These are phyloP conservation scores for Wallemia mellicola DNA, from an alignment of 1,284 basidiomycete species.

Conservation along the genomic window DNA sequence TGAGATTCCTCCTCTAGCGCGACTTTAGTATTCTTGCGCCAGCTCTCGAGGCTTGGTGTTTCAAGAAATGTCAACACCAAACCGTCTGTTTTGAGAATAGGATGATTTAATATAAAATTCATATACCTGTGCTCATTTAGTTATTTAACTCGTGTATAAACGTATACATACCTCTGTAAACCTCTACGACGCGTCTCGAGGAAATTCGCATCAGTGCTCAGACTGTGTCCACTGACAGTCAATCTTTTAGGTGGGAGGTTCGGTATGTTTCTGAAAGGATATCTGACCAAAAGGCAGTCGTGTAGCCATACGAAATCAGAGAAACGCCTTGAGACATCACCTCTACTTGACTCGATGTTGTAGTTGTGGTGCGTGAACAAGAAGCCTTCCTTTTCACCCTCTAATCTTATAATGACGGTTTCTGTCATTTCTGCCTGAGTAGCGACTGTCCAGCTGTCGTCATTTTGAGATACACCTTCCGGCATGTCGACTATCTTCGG, in stretches of 20 bases:
- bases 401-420: not conserved
- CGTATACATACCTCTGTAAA: too few species aligned
- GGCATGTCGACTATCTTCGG: not conserved
- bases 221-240: constrained; percentile 16
- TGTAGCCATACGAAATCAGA: not conserved
- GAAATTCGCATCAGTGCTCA: constrained; percentile 48
- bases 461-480: not conserved
- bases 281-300: constrained; percentile 20
- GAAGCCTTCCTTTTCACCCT: not conserved
- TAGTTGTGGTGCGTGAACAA: not conserved
- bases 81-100: constrained; percentile 56
- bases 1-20: constrained; percentile 59
- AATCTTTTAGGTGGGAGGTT: constrained; percentile 64
- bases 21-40: constrained; percentile 31
- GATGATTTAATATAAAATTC: constrained; percentile 58
- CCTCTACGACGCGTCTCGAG: constrained; percentile 67
- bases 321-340: not conserved
- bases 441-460: not conserved
- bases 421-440: not conserved
- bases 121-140: too few species aligned
- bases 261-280: constrained; percentile 78
- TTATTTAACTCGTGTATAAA: too few species aligned
- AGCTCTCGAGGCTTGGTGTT: constrained; percentile 48
- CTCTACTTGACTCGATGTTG: not conserved
- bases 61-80: constrained; percentile 49